Base-by-base conservation (phyloP, 208 protist genomes). In the Sergeia podlipaevii region DNA sequence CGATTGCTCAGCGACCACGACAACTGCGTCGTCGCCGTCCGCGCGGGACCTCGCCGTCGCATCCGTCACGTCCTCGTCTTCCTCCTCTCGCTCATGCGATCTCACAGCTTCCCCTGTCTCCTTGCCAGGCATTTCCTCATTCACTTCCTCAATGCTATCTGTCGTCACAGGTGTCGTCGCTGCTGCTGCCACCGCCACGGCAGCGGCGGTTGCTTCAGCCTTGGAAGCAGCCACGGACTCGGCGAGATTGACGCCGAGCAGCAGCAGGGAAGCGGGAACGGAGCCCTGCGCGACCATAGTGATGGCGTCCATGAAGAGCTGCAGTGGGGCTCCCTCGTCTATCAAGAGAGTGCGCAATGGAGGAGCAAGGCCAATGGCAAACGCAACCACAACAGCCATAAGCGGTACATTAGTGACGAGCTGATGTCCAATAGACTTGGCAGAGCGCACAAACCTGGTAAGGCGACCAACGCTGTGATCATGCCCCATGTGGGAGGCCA, bases 351-450 rank as follows among this genome's bases (percentile, higher is more conserved):
- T 52, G 28, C 59, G 68, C 34, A 81, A 28, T 7, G 59, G 60
- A 34, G 74, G 69, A 2, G 55, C 50, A 11, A 78, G 5, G 29
- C 65, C 65, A 33, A 78, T 65, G 13, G 69, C 21, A 37, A 78
- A 34, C 27, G 65, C 60, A 1, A 57, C 28, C n/a, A 78, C 11
- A 2, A 70, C 49, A 24, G 71, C 61, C n/a, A 54, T 65, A 49
- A 73, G 66, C 7, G 71, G 52, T 10, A 34, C 36, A 34, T 52
- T 74, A 13, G 34, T 18, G 20, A 70, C 15, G 2, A 74, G 26
- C 6, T 15, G 33, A 3, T n/a, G 21, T n/a, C 5, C 4, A 18
- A 57, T 6, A n/a, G 29, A 17, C 11, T 45, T 17, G n/a, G 18
- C 29, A 4, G 21, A 20, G n/a, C 3, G 3, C n/a, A 57, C 5